Base-by-base conservation (phyloP, 345 rosid species). In the Clarkia xantiana region DNA sequence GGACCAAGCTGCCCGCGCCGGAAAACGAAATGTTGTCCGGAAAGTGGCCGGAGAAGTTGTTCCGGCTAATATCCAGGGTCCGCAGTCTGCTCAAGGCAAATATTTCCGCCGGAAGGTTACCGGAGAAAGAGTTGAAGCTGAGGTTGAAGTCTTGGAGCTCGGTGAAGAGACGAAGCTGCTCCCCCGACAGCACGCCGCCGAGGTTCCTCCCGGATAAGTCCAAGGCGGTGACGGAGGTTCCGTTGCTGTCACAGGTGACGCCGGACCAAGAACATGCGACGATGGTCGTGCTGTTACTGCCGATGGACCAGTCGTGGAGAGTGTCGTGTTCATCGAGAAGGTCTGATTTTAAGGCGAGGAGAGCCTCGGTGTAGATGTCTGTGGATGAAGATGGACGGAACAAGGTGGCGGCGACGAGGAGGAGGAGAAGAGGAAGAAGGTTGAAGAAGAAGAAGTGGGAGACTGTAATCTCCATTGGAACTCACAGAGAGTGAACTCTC, bases 191-290 rank as follows among this genome's bases (percentile, higher is more conserved):
- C 17, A 14, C 58, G 6, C 95, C 95, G 3, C 77, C 71, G 25
- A 90, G 96, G 13, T 63, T 72, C 60, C 71, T 81, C 65, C 51
- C 51, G 11, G 91, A 81, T 52, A 90, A 76, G 65, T 90, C 67
- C 44, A 90, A 47, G 44, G 75, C 75, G 62, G 76, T 45, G 22
- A 86, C 73, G 29, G 63, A 39, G 3, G 89, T 76, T 39, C 77
- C 72, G 66, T 79, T 71, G 20, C 68, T 60, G 75, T 76, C 61
- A 63, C 97, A 90, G 56, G 59, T 63, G 48, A 90, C 82, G 34
- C 84, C 88, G 1, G 94, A 72, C 96, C 97, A 90, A 54, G 89
- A 83, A 62, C 95, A 90, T 1, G 86, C 74, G 49, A 56, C 14
- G 8, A 71, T 48, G 36, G 75, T 46, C 51, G 42, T 42, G 9